Evolutionary conservation across 805 yeast species (phyloP).

Genomic region (Zygosaccharomyces siamensis): DNA sequence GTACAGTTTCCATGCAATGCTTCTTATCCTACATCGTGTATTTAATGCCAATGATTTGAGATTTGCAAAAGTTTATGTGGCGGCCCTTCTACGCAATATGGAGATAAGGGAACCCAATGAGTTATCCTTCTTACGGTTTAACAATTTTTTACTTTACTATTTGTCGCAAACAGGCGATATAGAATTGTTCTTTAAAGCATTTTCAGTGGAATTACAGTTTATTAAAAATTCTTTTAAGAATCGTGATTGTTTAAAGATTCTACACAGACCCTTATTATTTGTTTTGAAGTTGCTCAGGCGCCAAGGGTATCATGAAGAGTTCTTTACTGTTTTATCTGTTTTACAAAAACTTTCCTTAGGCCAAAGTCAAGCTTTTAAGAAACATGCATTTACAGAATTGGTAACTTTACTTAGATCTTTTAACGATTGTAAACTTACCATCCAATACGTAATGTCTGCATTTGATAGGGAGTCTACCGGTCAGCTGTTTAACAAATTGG

Average conservation of each 20-base stretch:
- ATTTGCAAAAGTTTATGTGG: constrained; percentile 19
- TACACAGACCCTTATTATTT: constrained; percentile 18
- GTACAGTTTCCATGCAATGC: constrained; percentile 22
- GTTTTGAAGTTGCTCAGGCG: constrained; percentile 15
- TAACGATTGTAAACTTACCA: constrained; percentile 28
- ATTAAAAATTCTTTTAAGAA: constrained; percentile 5
- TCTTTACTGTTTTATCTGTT: constrained; percentile 20
- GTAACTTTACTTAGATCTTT: constrained; percentile 22
- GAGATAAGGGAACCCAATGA: constrained; percentile 4
- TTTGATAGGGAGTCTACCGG: constrained; percentile 11
- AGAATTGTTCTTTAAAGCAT: constrained; percentile 22
- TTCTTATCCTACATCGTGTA: constrained; percentile 14
- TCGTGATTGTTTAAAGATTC: constrained; percentile 2
- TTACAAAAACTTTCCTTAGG: constrained; percentile 11
- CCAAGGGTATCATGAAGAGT: constrained; percentile 25
- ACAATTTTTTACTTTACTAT: constrained; percentile 19
- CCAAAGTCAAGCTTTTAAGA: constrained; percentile 17
- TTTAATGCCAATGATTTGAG: constrained; percentile 18
- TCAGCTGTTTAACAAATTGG: constrained; percentile 25
- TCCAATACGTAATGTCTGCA: constrained; percentile 23
- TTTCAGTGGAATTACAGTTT: constrained; percentile 10
- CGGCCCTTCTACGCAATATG: constrained; percentile 22
- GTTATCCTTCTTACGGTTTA: constrained; percentile 19
- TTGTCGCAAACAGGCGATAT: constrained; percentile 18
- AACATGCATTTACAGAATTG: constrained; percentile 21